Percentiles rank a stretch among this genome's conserved stretches.
These are phyloP conservation scores for Leucocoprinus leucothites DNA, from an alignment of 768 basidiomycete species.

Conservation along the genomic window DNA sequence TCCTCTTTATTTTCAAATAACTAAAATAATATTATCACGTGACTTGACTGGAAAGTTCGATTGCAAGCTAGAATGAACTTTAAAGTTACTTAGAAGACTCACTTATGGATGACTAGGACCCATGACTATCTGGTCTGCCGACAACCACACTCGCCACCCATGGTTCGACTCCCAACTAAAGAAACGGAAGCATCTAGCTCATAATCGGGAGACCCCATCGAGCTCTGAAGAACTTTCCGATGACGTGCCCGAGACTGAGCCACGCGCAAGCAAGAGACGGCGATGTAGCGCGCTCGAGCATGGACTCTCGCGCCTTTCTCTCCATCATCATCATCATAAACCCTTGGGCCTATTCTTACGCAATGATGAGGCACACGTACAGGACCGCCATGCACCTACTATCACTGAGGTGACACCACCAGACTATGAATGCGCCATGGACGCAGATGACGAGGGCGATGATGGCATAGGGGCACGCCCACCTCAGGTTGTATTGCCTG, in stretches of 20 bases:
- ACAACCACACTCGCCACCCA: slow-evolving; percentile 35
- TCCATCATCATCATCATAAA: slow-evolving; percentile 19
- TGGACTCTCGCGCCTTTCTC: slow-evolving; percentile 52
- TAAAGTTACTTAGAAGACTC: background rate
- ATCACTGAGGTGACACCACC: background rate
- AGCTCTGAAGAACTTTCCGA: slow-evolving; percentile 15
- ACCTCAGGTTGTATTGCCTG: slow-evolving; percentile 20
- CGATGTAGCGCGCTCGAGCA: slow-evolving; percentile 49
- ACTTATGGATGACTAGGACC: background rate
- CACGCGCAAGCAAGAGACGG: slow-evolving; percentile 41
- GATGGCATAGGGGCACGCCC: background rate
- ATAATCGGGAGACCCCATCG: slow-evolving; percentile 15
- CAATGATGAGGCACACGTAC: background rate
- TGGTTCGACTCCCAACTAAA: slow-evolving; percentile 37
- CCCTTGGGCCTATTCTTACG: too few relatives aligned
- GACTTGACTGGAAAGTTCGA: slow-evolving; percentile 5
- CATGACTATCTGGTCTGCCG: slow-evolving; percentile 24
- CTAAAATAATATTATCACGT: slow-evolving; percentile 1
- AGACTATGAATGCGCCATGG: background rate
- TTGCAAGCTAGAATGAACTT: background rate
- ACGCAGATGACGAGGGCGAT: slow-evolving; percentile 7
- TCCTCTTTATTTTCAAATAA: too few relatives aligned
- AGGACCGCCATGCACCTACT: background rate
- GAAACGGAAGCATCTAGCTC: slow-evolving; percentile 39
- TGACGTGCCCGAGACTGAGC: slow-evolving; percentile 12